Evolutionary conservation across 2,329 filamentous ascomycete species (phyloP), one percentile per base, ranked within the genome.

Genomic region (Fusarium udum): DNA sequence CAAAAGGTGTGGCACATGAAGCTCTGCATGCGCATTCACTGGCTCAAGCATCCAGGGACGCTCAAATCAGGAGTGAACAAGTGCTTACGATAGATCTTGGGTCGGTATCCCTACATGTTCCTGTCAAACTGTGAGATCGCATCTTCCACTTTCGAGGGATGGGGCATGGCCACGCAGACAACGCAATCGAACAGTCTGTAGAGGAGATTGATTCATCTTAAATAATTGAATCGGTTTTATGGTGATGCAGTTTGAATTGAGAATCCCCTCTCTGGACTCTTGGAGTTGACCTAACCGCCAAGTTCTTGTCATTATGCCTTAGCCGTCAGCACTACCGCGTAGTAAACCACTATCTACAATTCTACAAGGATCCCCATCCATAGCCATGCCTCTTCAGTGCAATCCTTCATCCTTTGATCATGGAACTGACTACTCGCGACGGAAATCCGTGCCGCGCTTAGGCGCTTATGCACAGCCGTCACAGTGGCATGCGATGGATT

Each of bases 311-410:
- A 57, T 32, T 15, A 26, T 11, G 14, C 14, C n/a, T 53, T 40
- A 32, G 36, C 26, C 26, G 57, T 59, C 52, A 62, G 60, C 52
- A 62, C 60, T 59, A 60, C 45, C 22, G 24, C 31, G 7, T 48
- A 34, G n/a, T 49, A 22, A 37, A 26, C 32, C 60, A 12, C 51
- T 13, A 32, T 39, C 31, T 26, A 13, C 14, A 10, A 32, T 24
- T n/a, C n/a, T 31, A 22, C 59, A 57, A 43, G 59, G 49, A 42
- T 61, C 49, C 4, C 10, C 22, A 43, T n/a, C 22, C 45, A 22
- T 60, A 3, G 26, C 16, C 3, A 7, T 3, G 26, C 45, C 34
- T 40, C 7, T n/a, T n/a, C 12, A 37, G 32, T 6, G 4, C 24
- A 24, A 20, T 18, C 10, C 13, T 16, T n/a, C 18, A n/a, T 2